A percentile compares a stretch with the other conserved stretches of the same genome.
phyloP scores from a whole-genome alignment of 1,139 yeast species.

The Geotrichum macrosporum region DNA sequence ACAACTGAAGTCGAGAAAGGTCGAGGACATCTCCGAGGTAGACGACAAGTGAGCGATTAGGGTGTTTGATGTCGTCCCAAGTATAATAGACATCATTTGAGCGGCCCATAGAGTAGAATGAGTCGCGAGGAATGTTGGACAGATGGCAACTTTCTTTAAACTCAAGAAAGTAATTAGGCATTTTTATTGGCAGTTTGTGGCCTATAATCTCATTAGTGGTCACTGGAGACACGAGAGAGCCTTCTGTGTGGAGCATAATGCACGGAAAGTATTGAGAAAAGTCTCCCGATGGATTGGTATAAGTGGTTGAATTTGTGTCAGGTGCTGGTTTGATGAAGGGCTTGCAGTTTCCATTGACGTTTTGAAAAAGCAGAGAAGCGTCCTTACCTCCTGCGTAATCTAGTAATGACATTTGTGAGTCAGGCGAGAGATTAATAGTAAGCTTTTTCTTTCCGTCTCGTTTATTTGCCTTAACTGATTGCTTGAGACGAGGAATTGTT shows the following conservation, averaged over 20 bases:
- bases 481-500: conserved; percentile 44
- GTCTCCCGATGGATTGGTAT: conserved; percentile 37
- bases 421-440: conserved; percentile 52
- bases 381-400: conserved; percentile 57
- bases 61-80: conserved; percentile 68
- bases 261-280: conserved; percentile 92
- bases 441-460: conserved; percentile 9
- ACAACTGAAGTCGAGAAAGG: conserved; percentile 62
- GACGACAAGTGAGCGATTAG: conserved; percentile 65
- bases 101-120: conserved; percentile 53
- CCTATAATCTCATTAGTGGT: background rate
- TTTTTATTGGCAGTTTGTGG: conserved; percentile 44
- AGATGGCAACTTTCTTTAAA: conserved; percentile 54
- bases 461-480: conserved; percentile 30
- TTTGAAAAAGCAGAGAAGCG: conserved; percentile 76
- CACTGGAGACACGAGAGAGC: conserved; percentile 33
- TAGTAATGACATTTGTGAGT: conserved; percentile 60
- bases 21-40: conserved; percentile 82
- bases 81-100: conserved; percentile 70
- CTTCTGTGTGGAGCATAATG: conserved; percentile 50
- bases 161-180: conserved; percentile 53
- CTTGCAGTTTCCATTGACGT: conserved; percentile 81
- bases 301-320: conserved; percentile 51
- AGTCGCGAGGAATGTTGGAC: conserved; percentile 52
- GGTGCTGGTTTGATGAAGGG: conserved; percentile 60